Percentiles rank a stretch among this genome's conserved stretches.
These are phyloP conservation scores for Pichia sp. DNA, from an alignment of 1,139 yeast species.

Conservation along the genomic window DNA sequence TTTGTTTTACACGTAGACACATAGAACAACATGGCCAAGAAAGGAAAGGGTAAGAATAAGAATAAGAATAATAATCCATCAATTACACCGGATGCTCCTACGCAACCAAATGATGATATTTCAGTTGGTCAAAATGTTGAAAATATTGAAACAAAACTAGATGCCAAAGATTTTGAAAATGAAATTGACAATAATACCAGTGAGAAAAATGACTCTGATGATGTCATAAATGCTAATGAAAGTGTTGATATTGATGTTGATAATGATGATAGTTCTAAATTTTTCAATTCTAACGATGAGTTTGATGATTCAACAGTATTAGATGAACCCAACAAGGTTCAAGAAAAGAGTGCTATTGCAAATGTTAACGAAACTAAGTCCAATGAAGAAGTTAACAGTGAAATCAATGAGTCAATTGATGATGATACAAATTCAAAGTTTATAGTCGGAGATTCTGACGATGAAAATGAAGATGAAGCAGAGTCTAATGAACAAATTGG, in stretches of 20 bases:
- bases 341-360: too few species aligned
- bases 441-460: slow-evolving; percentile 5
- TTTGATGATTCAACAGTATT: background rate
- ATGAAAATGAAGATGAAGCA: background rate
- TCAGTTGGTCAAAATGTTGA: background rate
- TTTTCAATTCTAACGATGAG: background rate
- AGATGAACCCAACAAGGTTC: background rate
- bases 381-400: background rate
- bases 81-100: background rate
- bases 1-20: background rate
- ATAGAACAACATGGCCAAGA: background rate
- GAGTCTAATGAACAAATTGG: background rate
- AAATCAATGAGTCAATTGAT: background rate
- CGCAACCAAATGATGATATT: background rate
- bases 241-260: background rate
- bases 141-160: background rate
- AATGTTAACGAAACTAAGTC: background rate
- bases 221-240: background rate
- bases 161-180: background rate
- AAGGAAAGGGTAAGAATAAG: background rate
- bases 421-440: background rate
- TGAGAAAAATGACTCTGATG: background rate
- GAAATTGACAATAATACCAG: background rate
- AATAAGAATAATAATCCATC: background rate
- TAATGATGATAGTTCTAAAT: too few species aligned